A percentile compares a stretch with the other conserved stretches of the same genome.
Evolutionary conservation across 768 basidiomycete genomes (phyloP).

Genomic region (Suillus weaverae): DNA sequence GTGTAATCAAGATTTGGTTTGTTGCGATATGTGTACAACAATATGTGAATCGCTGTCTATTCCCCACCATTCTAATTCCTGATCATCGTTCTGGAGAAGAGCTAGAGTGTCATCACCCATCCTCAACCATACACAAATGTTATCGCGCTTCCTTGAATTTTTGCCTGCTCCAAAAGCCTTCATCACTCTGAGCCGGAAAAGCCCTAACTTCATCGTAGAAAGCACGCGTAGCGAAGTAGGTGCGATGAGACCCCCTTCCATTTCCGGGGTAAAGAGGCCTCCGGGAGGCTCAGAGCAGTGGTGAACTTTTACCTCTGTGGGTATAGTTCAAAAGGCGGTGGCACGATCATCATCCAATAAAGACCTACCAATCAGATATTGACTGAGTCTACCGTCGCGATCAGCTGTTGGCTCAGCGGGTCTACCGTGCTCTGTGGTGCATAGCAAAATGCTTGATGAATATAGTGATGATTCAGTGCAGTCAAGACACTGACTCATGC

Average conservation of each 20-base stretch:
- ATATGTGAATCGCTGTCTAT: constrained; percentile 54
- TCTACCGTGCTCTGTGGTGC: constrained; percentile 54
- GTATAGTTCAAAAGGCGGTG: constrained; percentile 10
- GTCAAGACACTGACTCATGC: constrained; percentile 47
- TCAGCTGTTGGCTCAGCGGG: constrained; percentile 39
- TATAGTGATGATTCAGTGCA: constrained; percentile 4
- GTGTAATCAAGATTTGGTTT: constrained; percentile 9
- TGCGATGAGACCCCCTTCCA: constrained; percentile 18
- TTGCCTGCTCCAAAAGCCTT: constrained; percentile 42
- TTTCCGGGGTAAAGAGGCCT: constrained; percentile 20
- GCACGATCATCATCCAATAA: constrained; percentile 1
- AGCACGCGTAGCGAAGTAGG: constrained; percentile 50
- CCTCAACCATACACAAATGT: constrained; percentile 53
- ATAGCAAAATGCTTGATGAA: constrained; percentile 6
- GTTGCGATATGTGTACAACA: constrained; percentile 23
- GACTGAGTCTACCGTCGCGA: constrained; percentile 54
- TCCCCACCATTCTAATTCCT: constrained; percentile 70
- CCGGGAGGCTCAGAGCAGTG: constrained; percentile 19
- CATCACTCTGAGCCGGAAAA: constrained; percentile 62
- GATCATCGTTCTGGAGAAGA: constrained; percentile 50
- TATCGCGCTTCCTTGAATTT: constrained; percentile 33
- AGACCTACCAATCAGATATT: constrained; percentile 57
- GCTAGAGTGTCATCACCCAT: constrained; percentile 50
- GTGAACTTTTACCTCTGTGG: constrained; percentile 33
- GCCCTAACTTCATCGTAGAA: constrained; percentile 65